phyloP scores from a whole-genome alignment of 1,284 basidiomycete genomes.

The Ganoderma resinaceum region DNA sequence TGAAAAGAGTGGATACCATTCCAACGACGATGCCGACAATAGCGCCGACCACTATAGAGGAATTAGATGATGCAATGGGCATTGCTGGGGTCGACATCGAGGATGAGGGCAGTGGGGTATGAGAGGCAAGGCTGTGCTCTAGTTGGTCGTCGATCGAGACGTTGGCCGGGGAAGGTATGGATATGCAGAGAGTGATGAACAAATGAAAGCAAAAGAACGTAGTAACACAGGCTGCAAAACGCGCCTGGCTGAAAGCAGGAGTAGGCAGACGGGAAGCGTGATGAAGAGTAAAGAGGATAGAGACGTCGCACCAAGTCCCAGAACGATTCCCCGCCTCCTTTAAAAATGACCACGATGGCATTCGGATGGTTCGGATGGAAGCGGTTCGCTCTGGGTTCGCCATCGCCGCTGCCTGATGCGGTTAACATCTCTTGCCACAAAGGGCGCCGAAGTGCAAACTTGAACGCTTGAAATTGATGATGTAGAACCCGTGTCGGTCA shows the following conservation, averaged over 20 bases:
- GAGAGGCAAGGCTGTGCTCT: too few relatives aligned
- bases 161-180: not conserved
- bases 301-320: not conserved
- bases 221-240: not conserved
- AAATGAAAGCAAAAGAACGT: not conserved
- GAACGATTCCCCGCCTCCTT: not conserved
- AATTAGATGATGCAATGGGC: not conserved
- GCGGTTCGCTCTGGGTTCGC: not conserved
- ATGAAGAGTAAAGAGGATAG: not conserved
- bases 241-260: not conserved
- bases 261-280: not conserved
- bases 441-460: not conserved
- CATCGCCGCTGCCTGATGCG: slow-evolving; percentile 1
- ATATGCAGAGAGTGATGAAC: not conserved
- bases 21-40: slow-evolving; percentile 11
- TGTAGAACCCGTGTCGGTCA: not conserved
- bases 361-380: not conserved
- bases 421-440: not conserved
- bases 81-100: not conserved
- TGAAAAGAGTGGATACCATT: slow-evolving; percentile 2
- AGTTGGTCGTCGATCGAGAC: not conserved
- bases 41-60: slow-evolving; percentile 3
- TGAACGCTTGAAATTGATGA: not conserved
- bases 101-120: not conserved
- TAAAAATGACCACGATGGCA: not conserved